These are phyloP conservation scores for Psilocybe cubensis DNA, from an alignment of 768 basidiomycete species.

Conservation along the genomic window DNA sequence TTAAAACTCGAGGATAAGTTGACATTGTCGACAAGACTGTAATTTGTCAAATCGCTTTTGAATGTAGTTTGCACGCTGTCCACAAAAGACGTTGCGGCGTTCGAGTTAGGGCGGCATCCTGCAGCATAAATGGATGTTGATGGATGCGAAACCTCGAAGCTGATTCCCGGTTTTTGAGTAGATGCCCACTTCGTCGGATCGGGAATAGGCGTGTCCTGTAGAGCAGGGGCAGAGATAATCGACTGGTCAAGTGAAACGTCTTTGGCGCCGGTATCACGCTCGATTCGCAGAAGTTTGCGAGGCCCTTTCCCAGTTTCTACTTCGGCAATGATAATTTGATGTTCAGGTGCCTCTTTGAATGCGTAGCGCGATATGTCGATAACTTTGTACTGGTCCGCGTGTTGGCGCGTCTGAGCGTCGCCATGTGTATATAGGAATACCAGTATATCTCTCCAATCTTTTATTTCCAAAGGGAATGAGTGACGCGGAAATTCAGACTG, in stretches of 20 bases:
- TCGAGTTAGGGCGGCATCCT: background rate
- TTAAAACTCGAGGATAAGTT: background rate
- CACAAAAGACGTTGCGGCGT: background rate
- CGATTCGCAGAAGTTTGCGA: background rate
- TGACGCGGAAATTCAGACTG: conserved; percentile 1
- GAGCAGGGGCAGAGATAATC: background rate
- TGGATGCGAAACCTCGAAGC: background rate
- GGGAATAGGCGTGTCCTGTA: background rate
- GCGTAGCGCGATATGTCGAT: background rate
- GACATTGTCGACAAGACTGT: background rate
- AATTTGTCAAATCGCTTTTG: background rate
- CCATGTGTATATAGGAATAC: background rate
- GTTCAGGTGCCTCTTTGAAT: background rate
- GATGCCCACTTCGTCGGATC: background rate
- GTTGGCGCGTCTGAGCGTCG: background rate
- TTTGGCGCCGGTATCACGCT: background rate
- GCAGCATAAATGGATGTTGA: background rate
- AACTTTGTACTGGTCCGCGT: background rate
- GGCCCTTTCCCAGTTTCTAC: background rate
- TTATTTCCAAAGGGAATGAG: background rate
- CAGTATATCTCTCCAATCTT: conserved; percentile 2
- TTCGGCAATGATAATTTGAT: background rate
- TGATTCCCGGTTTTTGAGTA: background rate
- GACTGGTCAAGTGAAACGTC: background rate
- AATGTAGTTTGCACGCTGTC: background rate